A percentile compares a stretch with the other conserved stretches of the same genome.
These are phyloP conservation scores for Odontarrhena argentea DNA, from an alignment of 345 rosid species.

Conservation along the genomic window DNA sequence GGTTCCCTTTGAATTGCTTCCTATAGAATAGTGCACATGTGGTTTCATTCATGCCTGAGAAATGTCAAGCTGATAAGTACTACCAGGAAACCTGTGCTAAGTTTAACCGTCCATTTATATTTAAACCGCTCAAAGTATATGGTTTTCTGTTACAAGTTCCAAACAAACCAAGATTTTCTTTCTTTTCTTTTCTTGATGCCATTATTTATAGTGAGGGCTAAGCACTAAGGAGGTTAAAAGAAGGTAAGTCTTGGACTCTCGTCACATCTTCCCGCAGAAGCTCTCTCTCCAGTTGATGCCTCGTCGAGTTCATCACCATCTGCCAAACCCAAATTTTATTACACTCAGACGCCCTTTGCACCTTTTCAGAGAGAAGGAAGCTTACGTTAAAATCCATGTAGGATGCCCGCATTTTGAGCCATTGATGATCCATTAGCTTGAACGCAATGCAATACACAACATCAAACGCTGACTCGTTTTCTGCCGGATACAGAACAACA, in stretches of 20 bases:
- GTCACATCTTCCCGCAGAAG: conserved; percentile 44
- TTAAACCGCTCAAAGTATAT: no score
- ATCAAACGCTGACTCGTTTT: conserved; percentile 83
- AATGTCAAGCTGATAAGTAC: no score
- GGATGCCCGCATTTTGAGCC: conserved; percentile 86
- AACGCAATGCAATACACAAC: conserved; percentile 82
- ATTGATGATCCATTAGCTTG: conserved; percentile 86
- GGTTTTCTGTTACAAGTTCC: no score
- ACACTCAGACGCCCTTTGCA: not conserved
- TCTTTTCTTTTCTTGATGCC: no score
- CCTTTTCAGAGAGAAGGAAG: not conserved
- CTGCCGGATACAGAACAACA: conserved; percentile 36
- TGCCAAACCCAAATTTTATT: conserved; percentile 15
- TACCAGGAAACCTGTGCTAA: no score
- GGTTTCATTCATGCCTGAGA: no score
- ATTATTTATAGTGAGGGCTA: not conserved
- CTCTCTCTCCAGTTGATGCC: conserved; percentile 51
- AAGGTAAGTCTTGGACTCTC: conserved; percentile 47
- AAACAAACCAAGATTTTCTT: no score
- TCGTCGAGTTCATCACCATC: conserved; percentile 51
- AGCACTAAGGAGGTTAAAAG: conserved; percentile 39
- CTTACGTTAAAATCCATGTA: conserved; percentile 91
- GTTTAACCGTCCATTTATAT: no score
- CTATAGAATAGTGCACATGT: no score
- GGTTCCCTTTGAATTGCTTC: no score